Evolutionary conservation across 768 basidiomycete species (phyloP), one percentile per base, ranked within the genome.

Genomic region (Lyophyllum decastes): DNA sequence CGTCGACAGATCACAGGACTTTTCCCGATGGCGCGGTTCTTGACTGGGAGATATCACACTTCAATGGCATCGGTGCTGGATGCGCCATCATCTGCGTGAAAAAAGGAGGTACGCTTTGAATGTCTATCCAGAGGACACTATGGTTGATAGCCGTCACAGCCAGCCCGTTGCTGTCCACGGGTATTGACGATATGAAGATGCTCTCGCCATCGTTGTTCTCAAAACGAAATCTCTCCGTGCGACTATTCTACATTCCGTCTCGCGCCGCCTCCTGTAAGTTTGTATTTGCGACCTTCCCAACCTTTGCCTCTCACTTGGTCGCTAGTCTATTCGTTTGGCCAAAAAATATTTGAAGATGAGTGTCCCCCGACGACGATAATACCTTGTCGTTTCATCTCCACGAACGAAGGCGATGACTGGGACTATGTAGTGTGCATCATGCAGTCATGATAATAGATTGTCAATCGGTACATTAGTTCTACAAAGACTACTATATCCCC

Each of bases 351-450:
- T 58, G 55, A 54, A 44, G 57, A 64, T 2, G n/a, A 46, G 33
- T 21, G 27, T 53, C 75, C 76, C 12, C 74, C 83, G 9, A 68
- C 76, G 11, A 85, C 82, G 11, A 65, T 68, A 22, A 75, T 89
- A 49, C 84, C 87, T 2, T 86, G 83, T 63, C 72, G 77, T 34
- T 65, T 63, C 45, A 80, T 89, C 45, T 75, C 82, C 4, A 80
- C 78, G 33, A 57, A 59, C 16, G 62, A 66, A 1, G 61, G 57
- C 26, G 75, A 82, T 55, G 69, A 78, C 53, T 89, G 86, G 85
- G 81, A 86, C 66, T 77, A 77, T 66, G 84, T 80, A 19, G 64
- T 87, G 55, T 82, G 80, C 66, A 74, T 85, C 52, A 58, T 82
- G 51, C 66, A 66, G 59, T 55, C 60, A 51, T 73, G 54, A 68